These are phyloP conservation scores for Candida incommunis DNA, from an alignment of 805 yeast species.

Conservation along the genomic window DNA sequence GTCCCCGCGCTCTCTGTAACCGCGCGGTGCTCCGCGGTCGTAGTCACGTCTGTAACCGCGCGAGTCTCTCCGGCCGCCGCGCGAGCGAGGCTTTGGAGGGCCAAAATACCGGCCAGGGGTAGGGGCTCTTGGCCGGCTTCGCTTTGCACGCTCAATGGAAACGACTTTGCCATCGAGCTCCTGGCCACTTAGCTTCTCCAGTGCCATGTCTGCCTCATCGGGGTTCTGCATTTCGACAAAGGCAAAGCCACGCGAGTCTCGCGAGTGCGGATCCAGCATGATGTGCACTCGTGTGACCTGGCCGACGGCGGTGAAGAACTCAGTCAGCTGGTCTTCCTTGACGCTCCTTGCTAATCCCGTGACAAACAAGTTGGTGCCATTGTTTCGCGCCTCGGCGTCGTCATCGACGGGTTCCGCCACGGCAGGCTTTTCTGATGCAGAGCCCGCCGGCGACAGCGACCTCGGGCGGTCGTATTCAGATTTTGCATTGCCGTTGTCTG, in stretches of 20 bases:
- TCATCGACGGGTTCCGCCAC: constrained; percentile 9
- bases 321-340: constrained; percentile 15
- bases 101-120: constrained; percentile 25
- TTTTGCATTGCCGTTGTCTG: too few species aligned
- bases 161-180: constrained; percentile 28
- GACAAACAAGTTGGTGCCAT: constrained; percentile 23
- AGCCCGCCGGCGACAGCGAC: not conserved
- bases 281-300: constrained; percentile 22
- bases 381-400: constrained; percentile 15
- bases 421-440: constrained; percentile 3
- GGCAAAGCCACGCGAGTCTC: constrained; percentile 36
- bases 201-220: constrained; percentile 32
- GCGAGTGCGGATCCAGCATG: constrained; percentile 31
- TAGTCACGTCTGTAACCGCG: constrained; percentile 9
- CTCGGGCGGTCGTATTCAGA: not conserved
- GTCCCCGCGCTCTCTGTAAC: not conserved
- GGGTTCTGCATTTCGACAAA: constrained; percentile 31
- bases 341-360: constrained; percentile 20
- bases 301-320: constrained; percentile 18
- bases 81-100: constrained; percentile 14
- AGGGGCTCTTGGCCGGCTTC: constrained; percentile 24
- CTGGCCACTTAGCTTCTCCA: constrained; percentile 29
- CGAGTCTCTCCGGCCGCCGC: constrained; percentile 8
- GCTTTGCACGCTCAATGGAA: constrained; percentile 31
- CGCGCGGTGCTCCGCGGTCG: not conserved